phyloP scores from a whole-genome alignment of 176 grass and related monocot species.

The Bolboschoenus planiculmis region DNA sequence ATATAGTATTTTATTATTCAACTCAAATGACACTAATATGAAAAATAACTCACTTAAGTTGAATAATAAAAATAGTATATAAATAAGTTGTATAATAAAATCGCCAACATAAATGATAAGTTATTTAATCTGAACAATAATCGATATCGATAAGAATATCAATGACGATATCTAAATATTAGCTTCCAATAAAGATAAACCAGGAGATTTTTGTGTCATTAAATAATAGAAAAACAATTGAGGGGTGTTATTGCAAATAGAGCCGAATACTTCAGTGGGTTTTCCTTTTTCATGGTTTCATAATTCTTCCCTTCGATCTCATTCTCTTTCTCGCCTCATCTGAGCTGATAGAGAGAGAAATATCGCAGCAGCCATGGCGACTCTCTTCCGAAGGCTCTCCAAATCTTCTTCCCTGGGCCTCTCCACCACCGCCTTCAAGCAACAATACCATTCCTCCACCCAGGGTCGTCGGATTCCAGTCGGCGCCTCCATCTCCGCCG shows the following conservation, averaged over 20 bases:
- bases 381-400: conserved; percentile 58
- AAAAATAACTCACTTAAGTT: no score
- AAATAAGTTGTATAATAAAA: no score
- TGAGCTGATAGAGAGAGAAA: not conserved
- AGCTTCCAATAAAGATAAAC: not conserved
- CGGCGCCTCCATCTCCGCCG: conserved; percentile 24
- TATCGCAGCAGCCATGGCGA: conserved; percentile 31
- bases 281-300: not conserved
- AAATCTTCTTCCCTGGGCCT: conserved; percentile 11
- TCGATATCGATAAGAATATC: no score
- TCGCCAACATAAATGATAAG: no score
- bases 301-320: not conserved
- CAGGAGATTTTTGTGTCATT: not conserved
- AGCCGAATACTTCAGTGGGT: not conserved
- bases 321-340: not conserved
- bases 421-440: conserved; percentile 20
- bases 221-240: not conserved
- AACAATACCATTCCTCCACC: not conserved
- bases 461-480: conserved; percentile 24
- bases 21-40: no score
- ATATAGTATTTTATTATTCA: no score
- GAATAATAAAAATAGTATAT: no score
- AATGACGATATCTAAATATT: no score
- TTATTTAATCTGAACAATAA: no score
- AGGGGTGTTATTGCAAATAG: not conserved